A percentile compares a stretch with the other conserved stretches of the same genome.
phyloP scores from a whole-genome alignment of 2,329 filamentous ascomycete genomes.

The Fusarium burgessii region DNA sequence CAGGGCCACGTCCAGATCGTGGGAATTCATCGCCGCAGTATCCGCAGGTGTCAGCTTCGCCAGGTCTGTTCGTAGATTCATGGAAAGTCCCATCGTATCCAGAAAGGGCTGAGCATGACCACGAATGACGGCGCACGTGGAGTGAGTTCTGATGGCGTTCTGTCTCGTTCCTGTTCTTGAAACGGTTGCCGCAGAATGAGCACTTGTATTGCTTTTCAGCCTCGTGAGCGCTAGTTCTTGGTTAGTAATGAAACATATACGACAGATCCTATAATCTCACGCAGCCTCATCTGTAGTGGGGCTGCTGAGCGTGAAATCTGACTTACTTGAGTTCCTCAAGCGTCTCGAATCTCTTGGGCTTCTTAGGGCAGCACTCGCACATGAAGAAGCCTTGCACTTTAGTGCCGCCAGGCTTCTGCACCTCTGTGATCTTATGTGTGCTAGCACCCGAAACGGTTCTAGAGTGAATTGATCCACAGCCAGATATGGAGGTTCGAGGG shows the following conservation, averaged over 20 bases:
- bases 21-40: constrained; percentile 95
- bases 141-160: constrained; percentile 96
- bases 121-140: constrained; percentile 91
- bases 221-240: constrained; percentile 78
- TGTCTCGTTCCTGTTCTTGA: constrained; percentile 99
- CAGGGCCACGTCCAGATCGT: constrained; percentile 59
- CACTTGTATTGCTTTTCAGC: constrained; percentile 97
- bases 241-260: constrained; percentile 40
- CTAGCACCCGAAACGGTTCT: too few relatives aligned
- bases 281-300: constrained; percentile 14
- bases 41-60: constrained; percentile 84
- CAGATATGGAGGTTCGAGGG: too few relatives aligned
- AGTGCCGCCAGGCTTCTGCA: constrained; percentile 60
- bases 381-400: constrained; percentile 62
- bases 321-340: constrained; percentile 73
- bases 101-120: constrained; percentile 92
- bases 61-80: constrained; percentile 75
- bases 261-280: constrained; percentile 1
- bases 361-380: constrained; percentile 43
- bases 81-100: constrained; percentile 88
- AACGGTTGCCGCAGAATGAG: constrained; percentile 90
- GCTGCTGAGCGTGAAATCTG: neutral
- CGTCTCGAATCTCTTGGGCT: constrained; percentile 40
- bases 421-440: too few relatives aligned
- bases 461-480: too few relatives aligned